These are phyloP conservation scores for Haplographium delicatum DNA, from an alignment of 495 filamentous ascomycete genomes.

Conservation along the genomic window DNA sequence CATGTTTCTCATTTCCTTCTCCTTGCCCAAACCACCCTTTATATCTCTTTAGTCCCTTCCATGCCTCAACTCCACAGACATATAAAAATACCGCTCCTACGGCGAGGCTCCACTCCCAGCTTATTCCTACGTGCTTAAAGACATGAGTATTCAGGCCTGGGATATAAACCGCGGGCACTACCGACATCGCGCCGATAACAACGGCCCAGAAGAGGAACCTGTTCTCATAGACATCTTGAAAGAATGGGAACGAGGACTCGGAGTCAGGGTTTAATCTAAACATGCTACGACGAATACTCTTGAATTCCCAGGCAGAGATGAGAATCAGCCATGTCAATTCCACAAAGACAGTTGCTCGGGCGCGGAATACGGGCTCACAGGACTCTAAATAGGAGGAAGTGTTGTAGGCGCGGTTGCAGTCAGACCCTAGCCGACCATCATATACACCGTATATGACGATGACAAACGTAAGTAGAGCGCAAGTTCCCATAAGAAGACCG, in stretches of 20 bases:
- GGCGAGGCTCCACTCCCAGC: conserved; percentile 62
- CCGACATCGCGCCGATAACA: conserved; percentile 56
- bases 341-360: conserved; percentile 66
- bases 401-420: conserved; percentile 56
- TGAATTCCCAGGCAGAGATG: conserved; percentile 66
- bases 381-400: conserved; percentile 21
- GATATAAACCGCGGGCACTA: conserved; percentile 68
- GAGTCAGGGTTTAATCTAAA: conserved; percentile 54
- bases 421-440: conserved; percentile 53
- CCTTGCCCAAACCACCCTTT: conserved; percentile 13
- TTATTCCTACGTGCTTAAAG: conserved; percentile 64
- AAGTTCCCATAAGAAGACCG: conserved; percentile 57
- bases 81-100: conserved; percentile 53
- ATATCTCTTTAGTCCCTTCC: conserved; percentile 57
- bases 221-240: conserved; percentile 58
- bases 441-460: conserved; percentile 58
- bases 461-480: conserved; percentile 58
- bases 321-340: conserved; percentile 64
- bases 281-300: conserved; percentile 54
- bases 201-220: conserved; percentile 68
- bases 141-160: conserved; percentile 59
- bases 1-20: conserved; percentile 14
- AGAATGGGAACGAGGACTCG: conserved; percentile 42
- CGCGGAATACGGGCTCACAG: conserved; percentile 62
- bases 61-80: conserved; percentile 52